Conservation (phyloP, 1,284 basidiomycete genomes). For the Anthracocystis walkeri region DNA sequence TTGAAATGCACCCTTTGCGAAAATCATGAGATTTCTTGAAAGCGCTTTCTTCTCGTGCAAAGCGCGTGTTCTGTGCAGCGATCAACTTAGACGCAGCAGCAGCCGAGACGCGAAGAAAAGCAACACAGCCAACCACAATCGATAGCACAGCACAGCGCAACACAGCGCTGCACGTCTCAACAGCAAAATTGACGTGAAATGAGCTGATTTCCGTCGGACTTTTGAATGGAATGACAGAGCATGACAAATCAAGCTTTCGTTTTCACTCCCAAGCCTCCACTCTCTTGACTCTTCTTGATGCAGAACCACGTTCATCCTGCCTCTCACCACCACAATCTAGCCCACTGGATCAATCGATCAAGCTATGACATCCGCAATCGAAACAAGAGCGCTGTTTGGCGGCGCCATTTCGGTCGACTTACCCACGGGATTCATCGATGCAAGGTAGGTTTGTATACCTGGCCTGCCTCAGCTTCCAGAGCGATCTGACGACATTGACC, state of each 20-base stretch:
- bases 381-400: constrained; percentile 70
- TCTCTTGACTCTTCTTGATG: not conserved
- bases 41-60: not conserved
- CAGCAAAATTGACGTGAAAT: constrained; percentile 5
- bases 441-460: constrained; percentile 77
- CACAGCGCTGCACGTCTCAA: not conserved
- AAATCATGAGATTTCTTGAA: constrained; percentile 16
- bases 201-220: not conserved
- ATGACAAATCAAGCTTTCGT: constrained; percentile 19
- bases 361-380: constrained; percentile 14
- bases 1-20: constrained; percentile 1
- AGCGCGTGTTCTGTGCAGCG: not conserved
- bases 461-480: not conserved
- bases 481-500: not conserved
- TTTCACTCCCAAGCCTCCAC: not conserved
- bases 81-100: not conserved
- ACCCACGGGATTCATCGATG: constrained; percentile 79
- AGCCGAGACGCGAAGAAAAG: constrained; percentile 10
- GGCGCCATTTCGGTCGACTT: constrained; percentile 82
- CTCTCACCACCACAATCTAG: too few relatives aligned
- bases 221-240: constrained; percentile 7
- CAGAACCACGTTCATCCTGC: too few relatives aligned
- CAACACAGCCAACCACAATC: constrained; percentile 4
- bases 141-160: not conserved
- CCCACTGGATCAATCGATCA: too few relatives aligned